A percentile compares a stretch with the other conserved stretches of the same genome.
Evolutionary conservation across 345 rosid genomes (phyloP).

Genomic region (Linum tenue): DNA sequence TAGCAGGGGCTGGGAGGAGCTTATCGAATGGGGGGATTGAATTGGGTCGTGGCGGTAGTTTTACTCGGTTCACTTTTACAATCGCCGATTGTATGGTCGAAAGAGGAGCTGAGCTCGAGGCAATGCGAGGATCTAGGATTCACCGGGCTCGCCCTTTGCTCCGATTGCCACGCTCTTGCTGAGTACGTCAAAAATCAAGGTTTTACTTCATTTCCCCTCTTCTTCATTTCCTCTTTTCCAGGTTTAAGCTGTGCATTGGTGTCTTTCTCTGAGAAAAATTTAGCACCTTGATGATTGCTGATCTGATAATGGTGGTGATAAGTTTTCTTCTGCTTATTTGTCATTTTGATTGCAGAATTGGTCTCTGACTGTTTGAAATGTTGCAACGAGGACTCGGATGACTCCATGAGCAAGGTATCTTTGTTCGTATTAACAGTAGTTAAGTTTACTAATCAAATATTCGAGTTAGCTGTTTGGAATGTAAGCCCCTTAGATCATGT

Average conservation of each 20-base stretch:
- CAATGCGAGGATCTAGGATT: constrained; percentile 86
- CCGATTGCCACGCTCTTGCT: constrained; percentile 75
- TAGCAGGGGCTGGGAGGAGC: too few species aligned
- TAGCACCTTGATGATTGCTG: too few species aligned
- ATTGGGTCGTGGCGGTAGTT: not conserved
- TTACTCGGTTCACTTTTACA: not conserved
- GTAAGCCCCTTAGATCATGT: too few species aligned
- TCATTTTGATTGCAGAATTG: constrained; percentile 52
- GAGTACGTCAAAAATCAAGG: constrained; percentile 94
- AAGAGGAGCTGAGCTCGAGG: constrained; percentile 56
- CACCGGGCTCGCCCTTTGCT: constrained; percentile 90
- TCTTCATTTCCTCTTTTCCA: too few species aligned
- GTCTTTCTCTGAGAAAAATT: not conserved
- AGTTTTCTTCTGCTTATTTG: not conserved
- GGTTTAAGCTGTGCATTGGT: not conserved
- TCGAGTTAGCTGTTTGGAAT: too few species aligned
- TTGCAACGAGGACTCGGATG: constrained; percentile 91
- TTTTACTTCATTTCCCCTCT: not conserved
- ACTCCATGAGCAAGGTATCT: constrained; percentile 69
- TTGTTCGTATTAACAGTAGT: constrained; percentile 8
- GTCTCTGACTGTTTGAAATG: constrained; percentile 90
- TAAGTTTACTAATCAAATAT: too few species aligned
- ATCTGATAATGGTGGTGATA: too few species aligned
- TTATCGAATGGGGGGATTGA: too few species aligned
- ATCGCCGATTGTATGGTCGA: constrained; percentile 26